A percentile compares a stretch with the other conserved stretches of the same genome.
phyloP scores from a whole-genome alignment of 73 alveolate genomes.

The Tetrahymena elliotti region DNA sequence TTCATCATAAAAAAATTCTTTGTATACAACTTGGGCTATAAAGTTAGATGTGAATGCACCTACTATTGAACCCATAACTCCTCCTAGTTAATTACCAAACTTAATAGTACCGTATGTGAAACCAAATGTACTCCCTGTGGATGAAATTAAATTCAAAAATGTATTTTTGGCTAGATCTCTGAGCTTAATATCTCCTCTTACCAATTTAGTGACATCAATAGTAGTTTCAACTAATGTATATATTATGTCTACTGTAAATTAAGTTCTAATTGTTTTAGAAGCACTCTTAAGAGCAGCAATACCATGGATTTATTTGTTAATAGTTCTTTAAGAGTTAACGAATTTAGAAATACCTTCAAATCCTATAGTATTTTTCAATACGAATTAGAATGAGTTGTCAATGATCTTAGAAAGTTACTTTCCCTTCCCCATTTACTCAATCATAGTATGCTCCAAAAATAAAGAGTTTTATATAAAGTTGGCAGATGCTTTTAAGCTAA shows the following conservation, averaged over 20 bases:
- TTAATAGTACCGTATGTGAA: not conserved
- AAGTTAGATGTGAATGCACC: not conserved
- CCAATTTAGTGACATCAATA: not conserved
- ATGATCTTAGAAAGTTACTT: not conserved
- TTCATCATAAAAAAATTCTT: not conserved
- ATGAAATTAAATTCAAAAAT: not conserved
- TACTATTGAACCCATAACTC: not conserved
- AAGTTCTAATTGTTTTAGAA: not conserved
- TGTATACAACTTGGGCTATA: not conserved
- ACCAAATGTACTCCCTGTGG: not conserved
- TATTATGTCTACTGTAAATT: not conserved
- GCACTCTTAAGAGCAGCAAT: not conserved
- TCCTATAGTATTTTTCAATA: not conserved
- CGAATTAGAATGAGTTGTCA: not conserved
- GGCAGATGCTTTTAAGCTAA: not conserved
- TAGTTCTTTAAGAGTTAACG: not conserved
- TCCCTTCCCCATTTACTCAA: not conserved
- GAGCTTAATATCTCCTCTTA: not conserved
- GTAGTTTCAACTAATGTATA: not conserved
- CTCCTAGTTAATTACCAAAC: not conserved
- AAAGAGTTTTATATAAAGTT: not conserved
- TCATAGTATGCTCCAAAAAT: not conserved
- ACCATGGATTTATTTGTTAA: not conserved
- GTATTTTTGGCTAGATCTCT: not conserved
- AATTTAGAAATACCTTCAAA: not conserved